Conservation (phyloP, 768 basidiomycete genomes). For the Cyclocybe cylindracea region DNA sequence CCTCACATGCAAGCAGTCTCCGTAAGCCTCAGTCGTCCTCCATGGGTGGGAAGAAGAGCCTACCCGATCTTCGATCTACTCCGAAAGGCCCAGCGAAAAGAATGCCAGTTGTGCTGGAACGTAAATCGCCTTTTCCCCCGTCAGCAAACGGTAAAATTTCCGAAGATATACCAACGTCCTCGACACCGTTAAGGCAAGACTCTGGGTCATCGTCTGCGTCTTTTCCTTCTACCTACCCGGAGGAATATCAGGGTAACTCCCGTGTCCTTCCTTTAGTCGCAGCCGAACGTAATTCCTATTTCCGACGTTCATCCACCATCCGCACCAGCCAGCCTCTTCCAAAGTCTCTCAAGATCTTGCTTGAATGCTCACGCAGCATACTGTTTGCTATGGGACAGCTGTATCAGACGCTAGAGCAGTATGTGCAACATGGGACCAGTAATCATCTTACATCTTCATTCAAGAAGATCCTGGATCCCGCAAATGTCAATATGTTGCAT, state of each 20-base stretch:
- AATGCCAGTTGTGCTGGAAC: conserved; percentile 11
- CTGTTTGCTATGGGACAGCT: conserved; percentile 92
- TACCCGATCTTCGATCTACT: conserved; percentile 71
- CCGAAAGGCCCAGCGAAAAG: conserved; percentile 10
- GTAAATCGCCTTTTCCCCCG: background rate
- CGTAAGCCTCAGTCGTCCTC: conserved; percentile 12
- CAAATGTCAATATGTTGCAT: conserved; percentile 76
- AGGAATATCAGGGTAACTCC: conserved; percentile 38
- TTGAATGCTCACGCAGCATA: conserved; percentile 90
- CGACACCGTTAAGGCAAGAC: conserved; percentile 29
- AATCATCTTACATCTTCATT: conserved; percentile 82
- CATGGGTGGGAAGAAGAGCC: conserved; percentile 71
- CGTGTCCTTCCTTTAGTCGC: conserved; percentile 62
- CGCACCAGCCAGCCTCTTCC: conserved; percentile 73
- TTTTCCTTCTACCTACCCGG: conserved; percentile 21
- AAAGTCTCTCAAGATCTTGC: conserved; percentile 61
- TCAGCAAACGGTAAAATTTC: background rate
- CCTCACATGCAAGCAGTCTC: conserved; percentile 36
- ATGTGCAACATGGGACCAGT: conserved; percentile 79
- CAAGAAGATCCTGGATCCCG: conserved; percentile 83
- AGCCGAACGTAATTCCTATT: conserved; percentile 88
- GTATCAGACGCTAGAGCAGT: conserved; percentile 86
- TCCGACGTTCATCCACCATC: conserved; percentile 84
- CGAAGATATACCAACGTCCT: conserved; percentile 6
- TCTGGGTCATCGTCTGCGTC: conserved; percentile 40